Conservation (phyloP, 805 yeast genomes). For the Cyberlindnera nakhonratchasimensis region DNA sequence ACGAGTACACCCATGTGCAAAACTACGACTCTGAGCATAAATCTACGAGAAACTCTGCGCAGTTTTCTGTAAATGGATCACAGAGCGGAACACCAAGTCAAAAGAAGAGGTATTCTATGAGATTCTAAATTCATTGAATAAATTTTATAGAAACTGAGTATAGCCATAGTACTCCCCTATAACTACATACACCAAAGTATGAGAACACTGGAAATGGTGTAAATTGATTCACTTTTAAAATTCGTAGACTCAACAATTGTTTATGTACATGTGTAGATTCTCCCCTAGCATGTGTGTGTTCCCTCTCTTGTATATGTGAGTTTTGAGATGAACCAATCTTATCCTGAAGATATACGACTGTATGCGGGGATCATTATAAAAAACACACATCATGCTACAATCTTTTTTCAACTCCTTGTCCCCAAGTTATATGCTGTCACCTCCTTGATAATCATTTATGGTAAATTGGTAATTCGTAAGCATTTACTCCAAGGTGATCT, state of each 20-base stretch:
- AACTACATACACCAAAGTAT: too few species aligned
- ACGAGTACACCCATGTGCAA: slow-evolving; percentile 2
- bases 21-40: not conserved
- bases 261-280: slow-evolving; percentile 1
- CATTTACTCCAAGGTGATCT: slow-evolving; percentile 75
- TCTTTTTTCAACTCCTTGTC: too few species aligned
- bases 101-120: slow-evolving; percentile 25
- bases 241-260: slow-evolving; percentile 1
- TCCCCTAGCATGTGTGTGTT: not conserved
- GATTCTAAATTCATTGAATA: slow-evolving; percentile 19
- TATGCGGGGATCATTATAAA: too few species aligned
- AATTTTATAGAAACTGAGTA: not conserved
- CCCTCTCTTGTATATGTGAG: not conserved
- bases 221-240: not conserved
- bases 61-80: slow-evolving; percentile 6
- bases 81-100: slow-evolving; percentile 7
- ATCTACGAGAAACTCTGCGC: slow-evolving; percentile 5
- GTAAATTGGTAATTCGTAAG: not conserved
- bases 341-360: too few species aligned
- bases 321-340: not conserved
- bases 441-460: too few species aligned
- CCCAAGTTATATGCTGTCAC: too few species aligned
- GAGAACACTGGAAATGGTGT: too few species aligned
- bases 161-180: too few species aligned
- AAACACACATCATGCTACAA: too few species aligned